Conservation (phyloP, 371 early-diverging fungal species). For the Gilbertella persicaria region DNA sequence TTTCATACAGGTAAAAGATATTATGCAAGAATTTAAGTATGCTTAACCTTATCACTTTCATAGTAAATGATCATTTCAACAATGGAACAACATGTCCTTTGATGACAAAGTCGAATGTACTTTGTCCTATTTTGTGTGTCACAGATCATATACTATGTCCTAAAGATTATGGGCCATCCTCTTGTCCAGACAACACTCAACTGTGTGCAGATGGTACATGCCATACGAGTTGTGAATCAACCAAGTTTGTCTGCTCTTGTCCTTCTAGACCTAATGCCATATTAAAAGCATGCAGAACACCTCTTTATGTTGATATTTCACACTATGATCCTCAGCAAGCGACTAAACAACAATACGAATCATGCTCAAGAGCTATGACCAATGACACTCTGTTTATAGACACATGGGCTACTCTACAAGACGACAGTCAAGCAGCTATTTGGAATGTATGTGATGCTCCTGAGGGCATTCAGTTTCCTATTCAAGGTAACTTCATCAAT, state of each 20-base stretch:
- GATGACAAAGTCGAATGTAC: conserved; percentile 19
- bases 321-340: conserved; percentile 43
- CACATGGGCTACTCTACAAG: conserved; percentile 30
- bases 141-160: conserved; percentile 20
- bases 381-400: conserved; percentile 10
- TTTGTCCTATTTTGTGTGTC: conserved; percentile 33
- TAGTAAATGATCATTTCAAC: conserved; percentile 28
- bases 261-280: conserved; percentile 14
- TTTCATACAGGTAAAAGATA: conserved; percentile 27
- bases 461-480: conserved; percentile 30
- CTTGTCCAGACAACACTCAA: conserved; percentile 15
- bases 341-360: conserved; percentile 31
- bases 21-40: too few species aligned
- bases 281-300: conserved; percentile 14
- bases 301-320: conserved; percentile 22
- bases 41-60: background rate
- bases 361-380: conserved; percentile 37
- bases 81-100: conserved; percentile 38
- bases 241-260: conserved; percentile 20
- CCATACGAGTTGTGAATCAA: conserved; percentile 6
- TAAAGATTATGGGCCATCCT: conserved; percentile 2
- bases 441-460: conserved; percentile 43
- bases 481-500: conserved; percentile 23
- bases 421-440: conserved; percentile 10
- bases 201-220: conserved; percentile 35